Evolutionary conservation across 2,329 filamentous ascomycete genomes (phyloP), one percentile per base, ranked within the genome.

Genomic region (Fusarium foetens): DNA sequence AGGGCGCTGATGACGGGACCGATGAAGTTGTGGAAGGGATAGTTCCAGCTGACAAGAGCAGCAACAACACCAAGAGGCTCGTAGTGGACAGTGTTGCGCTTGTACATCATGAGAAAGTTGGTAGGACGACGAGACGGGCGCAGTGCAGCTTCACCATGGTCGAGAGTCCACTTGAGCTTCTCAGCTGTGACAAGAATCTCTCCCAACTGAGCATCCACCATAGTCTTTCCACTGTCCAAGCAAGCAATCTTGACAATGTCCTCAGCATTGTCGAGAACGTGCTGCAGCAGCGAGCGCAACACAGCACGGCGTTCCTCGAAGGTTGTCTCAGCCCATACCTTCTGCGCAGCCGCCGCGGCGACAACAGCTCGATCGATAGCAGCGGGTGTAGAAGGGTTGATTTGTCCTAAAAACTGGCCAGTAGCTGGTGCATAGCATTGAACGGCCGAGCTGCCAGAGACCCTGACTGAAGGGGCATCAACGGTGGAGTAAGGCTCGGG

Each of bases 1-100:
- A 98, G 88, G 21, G 93, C 91, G 74, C 93, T 95, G 79, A 98
- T 97, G 73, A 98, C 89, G 19, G 95, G 96, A 0, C 93, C 94
- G 51, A 98, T 89, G 71, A 98, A 86, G 82, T 99, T 99, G 84
- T 99, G 96, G 82, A 98, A 97, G 48, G 94, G 91, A 80, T 94
- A 98, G 84, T 99, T 99, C 96, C 96, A 99, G 79, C 93, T 96
- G 46, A 99, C 94, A 58, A 95, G 92, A 23, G 96, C 95, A 16
- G 94, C 92, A 10, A 99, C 93, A 39, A 99, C 94, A 21, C 96
- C 96, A 25, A 98, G 85, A 19, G 96, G 95, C 82, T 99, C 95
- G 81, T 97, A 99, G 54, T 89, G 85, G 33, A 99, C 94, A 70
- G 91, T 92, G 79, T 98, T 98, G 80, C 89, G 90, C 87, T 99